Conservation (phyloP, 192 early-diverging fungal genomes). For the Lunasporangiospora selenospora region DNA sequence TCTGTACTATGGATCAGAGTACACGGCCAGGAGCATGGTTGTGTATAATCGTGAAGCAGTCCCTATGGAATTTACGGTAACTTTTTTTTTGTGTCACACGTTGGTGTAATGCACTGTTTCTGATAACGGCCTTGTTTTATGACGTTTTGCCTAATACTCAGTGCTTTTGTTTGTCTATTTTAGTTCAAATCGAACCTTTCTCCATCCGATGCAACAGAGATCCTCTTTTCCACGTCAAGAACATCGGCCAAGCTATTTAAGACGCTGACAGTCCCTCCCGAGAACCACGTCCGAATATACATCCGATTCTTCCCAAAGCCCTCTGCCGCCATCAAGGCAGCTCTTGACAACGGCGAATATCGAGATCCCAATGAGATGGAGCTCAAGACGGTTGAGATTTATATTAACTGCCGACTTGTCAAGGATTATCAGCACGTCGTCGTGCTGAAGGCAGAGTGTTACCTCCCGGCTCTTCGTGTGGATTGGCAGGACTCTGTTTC, state of each 20-base stretch:
- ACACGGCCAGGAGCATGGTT: conserved; percentile 73
- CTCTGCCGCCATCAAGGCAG: conserved; percentile 46
- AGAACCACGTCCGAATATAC: conserved; percentile 71
- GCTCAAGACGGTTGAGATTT: conserved; percentile 73
- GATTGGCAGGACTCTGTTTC: conserved; percentile 51
- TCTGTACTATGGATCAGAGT: conserved; percentile 75
- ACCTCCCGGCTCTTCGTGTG: conserved; percentile 57
- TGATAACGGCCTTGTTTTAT: background rate
- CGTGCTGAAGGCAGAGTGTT: conserved; percentile 64
- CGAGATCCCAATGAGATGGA: conserved; percentile 60
- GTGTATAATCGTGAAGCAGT: conserved; percentile 78
- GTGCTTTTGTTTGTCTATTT: background rate
- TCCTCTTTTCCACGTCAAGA: conserved; percentile 79
- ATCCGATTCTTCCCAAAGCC: conserved; percentile 65
- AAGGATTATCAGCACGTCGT: conserved; percentile 84
- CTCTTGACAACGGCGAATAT: conserved; percentile 49
- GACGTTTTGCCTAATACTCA: background rate
- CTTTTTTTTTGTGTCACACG: background rate
- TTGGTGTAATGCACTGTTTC: background rate
- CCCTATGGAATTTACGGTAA: conserved; percentile 78
- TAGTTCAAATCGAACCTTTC: conserved; percentile 69
- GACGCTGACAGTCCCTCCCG: conserved; percentile 69
- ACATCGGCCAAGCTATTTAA: conserved; percentile 76
- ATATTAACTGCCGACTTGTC: conserved; percentile 80
- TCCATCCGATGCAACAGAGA: conserved; percentile 67